Evolutionary conservation across 495 filamentous ascomycete species (phyloP).

Genomic region (Astrothelium macrocarpum): DNA sequence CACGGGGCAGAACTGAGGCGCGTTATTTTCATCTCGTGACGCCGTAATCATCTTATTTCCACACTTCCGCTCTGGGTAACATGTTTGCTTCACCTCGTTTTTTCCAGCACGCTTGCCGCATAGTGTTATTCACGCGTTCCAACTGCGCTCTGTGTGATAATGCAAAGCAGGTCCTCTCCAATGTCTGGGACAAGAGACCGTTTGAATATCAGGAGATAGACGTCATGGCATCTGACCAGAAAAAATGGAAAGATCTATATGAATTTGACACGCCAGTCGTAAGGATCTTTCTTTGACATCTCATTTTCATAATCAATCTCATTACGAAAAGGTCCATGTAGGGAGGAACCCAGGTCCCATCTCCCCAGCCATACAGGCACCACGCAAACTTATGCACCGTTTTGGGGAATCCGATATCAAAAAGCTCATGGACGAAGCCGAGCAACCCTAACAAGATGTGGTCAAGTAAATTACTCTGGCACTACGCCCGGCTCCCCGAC

Average conservation of each 20-base stretch:
- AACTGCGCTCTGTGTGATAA: slow-evolving; percentile 72
- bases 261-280: slow-evolving; percentile 88
- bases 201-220: slow-evolving; percentile 75
- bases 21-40: not conserved
- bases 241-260: slow-evolving; percentile 69
- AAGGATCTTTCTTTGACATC: not conserved
- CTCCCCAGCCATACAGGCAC: too few species aligned
- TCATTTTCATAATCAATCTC: slow-evolving; percentile 15
- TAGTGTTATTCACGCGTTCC: slow-evolving; percentile 75
- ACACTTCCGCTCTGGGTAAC: too few species aligned
- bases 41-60: too few species aligned
- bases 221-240: slow-evolving; percentile 56
- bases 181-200: slow-evolving; percentile 55
- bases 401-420: slow-evolving; percentile 62
- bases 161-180: slow-evolving; percentile 60
- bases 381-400: slow-evolving; percentile 75
- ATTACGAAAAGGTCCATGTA: slow-evolving; percentile 50
- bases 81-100: too few species aligned
- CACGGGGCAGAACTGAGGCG: not conserved
- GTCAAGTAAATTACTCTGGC: not conserved
- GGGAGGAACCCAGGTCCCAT: slow-evolving; percentile 29
- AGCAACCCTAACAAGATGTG: not conserved
- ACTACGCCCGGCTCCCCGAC: not conserved
- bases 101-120: slow-evolving; percentile 45
- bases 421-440: slow-evolving; percentile 54